A percentile compares a stretch with the other conserved stretches of the same genome.
phyloP scores from a whole-genome alignment of 1,284 basidiomycete genomes.

The Cutaneotrichosporon sp. region DNA sequence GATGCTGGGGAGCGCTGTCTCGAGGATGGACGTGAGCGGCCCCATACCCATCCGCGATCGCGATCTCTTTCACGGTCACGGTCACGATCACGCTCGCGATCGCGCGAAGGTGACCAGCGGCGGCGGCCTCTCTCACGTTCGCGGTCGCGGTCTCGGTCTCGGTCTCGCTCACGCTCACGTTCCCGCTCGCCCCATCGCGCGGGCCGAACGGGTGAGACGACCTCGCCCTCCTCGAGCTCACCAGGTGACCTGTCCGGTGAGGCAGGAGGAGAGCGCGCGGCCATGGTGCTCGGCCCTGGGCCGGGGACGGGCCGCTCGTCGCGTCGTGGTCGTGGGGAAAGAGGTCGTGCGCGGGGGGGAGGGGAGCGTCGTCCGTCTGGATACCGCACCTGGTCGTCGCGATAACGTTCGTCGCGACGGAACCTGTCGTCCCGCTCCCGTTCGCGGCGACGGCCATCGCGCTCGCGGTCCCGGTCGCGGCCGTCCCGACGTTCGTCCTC shows the following conservation, averaged over 20 bases:
- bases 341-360: slow-evolving; percentile 3
- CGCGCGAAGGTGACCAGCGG: slow-evolving; percentile 11
- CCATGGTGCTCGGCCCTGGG: slow-evolving; percentile 23
- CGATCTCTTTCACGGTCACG: slow-evolving; percentile 21
- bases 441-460: slow-evolving; percentile 19
- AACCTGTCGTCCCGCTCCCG: slow-evolving; percentile 15
- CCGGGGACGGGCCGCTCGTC: slow-evolving; percentile 17
- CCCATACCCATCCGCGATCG: slow-evolving; percentile 20
- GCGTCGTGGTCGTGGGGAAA: slow-evolving; percentile 7
- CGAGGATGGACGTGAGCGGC: slow-evolving; percentile 16
- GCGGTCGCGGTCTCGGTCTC: slow-evolving; percentile 4
- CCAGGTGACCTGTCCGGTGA: background rate
- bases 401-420: slow-evolving; percentile 20
- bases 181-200: slow-evolving; percentile 20
- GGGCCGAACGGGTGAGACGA: slow-evolving; percentile 40
- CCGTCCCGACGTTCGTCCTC: background rate
- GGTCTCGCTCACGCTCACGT: slow-evolving; percentile 11
- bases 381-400: slow-evolving; percentile 11
- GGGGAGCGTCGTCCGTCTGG: slow-evolving; percentile 13
- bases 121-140: background rate
- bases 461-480: slow-evolving; percentile 20
- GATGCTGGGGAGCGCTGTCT: slow-evolving; percentile 18
- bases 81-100: slow-evolving; percentile 29
- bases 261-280: slow-evolving; percentile 18
- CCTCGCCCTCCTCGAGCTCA: slow-evolving; percentile 50